These are phyloP conservation scores for Solanum peruvianum DNA, from an alignment of 257 asterid genomes.

Conservation along the genomic window DNA sequence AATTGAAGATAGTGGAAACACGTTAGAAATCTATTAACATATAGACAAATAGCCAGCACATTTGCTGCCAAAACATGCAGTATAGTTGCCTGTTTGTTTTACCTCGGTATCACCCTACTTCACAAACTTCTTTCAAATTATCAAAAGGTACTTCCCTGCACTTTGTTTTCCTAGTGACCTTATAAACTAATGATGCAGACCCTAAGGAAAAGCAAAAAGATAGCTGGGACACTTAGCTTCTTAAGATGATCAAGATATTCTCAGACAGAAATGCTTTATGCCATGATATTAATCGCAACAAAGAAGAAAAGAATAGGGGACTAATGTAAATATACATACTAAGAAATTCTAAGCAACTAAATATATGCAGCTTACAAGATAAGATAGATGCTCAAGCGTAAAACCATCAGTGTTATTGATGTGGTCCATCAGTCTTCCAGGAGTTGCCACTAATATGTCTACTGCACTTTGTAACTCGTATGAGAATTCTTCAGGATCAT, in stretches of 20 bases:
- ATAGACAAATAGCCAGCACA: not conserved
- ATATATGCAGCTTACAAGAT: constrained; percentile 51
- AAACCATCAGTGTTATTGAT: constrained; percentile 81
- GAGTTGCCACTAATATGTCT: constrained; percentile 94
- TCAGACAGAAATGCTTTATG: not conserved
- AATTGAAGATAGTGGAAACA: not conserved
- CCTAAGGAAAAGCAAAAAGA: not conserved
- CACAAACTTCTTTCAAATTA: not conserved
- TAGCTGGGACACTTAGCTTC: not conserved
- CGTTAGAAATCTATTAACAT: not conserved
- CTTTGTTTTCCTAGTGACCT: not conserved
- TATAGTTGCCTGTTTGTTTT: not conserved
- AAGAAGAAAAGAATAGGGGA: not conserved
- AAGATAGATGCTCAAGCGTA: constrained; percentile 79
- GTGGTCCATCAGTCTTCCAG: constrained; percentile 93
- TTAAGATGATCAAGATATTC: not conserved
- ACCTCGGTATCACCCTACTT: not conserved
- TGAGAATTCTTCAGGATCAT: constrained; percentile 33
- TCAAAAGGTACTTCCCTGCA: not conserved
- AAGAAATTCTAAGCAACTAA: not conserved
- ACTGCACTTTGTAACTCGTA: constrained; percentile 51
- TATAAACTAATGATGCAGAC: not conserved
- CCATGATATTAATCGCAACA: not conserved
- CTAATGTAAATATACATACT: not conserved
- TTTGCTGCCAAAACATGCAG: not conserved